Percentiles rank a stretch among this genome's conserved stretches.
These are phyloP conservation scores for Helianthus annuus DNA, from an alignment of 129 eudicot genomes.

Conservation along the genomic window DNA sequence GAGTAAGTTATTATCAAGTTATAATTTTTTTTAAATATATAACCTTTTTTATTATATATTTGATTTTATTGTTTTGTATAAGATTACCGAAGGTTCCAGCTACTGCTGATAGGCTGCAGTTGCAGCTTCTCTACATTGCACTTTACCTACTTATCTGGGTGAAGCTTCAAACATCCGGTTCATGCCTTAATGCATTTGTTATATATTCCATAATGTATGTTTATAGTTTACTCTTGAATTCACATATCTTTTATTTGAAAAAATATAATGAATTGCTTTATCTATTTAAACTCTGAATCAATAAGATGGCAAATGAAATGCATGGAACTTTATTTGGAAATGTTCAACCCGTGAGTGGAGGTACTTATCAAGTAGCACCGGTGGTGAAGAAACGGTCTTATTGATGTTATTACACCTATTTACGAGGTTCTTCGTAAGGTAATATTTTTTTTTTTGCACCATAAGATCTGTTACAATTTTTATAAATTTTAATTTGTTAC, in stretches of 20 bases:
- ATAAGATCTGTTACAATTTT: neutral
- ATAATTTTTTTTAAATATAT: neutral
- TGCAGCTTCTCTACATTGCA: constrained; percentile 89
- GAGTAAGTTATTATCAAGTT: constrained; percentile 49
- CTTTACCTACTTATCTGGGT: constrained; percentile 97
- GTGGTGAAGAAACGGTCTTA: constrained; percentile 75
- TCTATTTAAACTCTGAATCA: constrained; percentile 6
- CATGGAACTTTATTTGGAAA: constrained; percentile 71
- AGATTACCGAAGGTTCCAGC: constrained; percentile 48
- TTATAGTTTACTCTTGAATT: constrained; percentile 29
- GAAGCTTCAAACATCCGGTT: constrained; percentile 99
- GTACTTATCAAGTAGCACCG: constrained; percentile 59
- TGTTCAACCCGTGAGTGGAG: constrained; percentile 80
- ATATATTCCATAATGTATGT: constrained; percentile 90
- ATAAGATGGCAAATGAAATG: constrained; percentile 81
- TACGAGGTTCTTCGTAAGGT: constrained; percentile 92
- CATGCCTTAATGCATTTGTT: constrained; percentile 99
- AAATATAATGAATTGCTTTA: neutral
- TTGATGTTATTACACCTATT: constrained; percentile 79
- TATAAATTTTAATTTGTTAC: constrained; percentile 19
- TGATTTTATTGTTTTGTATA: constrained; percentile 22
- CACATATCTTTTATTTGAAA: neutral
- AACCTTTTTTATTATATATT: neutral
- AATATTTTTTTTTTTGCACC: constrained; percentile 17
- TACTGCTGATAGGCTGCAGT: constrained; percentile 60